phyloP scores from a whole-genome alignment of 306 rosid species.

The Betula pendula region DNA sequence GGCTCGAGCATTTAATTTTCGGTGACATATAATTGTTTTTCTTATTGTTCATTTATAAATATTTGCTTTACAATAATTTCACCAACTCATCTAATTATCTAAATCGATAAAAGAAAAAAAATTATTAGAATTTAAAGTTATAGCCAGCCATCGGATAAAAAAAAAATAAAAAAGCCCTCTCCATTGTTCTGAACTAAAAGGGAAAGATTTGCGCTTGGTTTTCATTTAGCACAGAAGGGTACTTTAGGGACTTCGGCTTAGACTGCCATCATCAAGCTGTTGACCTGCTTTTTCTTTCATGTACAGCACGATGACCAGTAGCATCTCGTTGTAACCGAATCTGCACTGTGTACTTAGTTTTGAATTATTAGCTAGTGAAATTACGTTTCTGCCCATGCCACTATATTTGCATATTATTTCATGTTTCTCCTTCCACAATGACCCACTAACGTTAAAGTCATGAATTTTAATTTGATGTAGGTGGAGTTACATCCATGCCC shows the following conservation, averaged over 20 bases:
- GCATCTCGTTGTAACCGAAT: not conserved
- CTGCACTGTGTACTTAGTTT: not conserved
- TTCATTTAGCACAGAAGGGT: no score
- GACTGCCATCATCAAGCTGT: no score
- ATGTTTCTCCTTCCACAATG: no score
- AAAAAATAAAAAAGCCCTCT: no score
- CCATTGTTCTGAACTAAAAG: no score
- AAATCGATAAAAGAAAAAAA: no score
- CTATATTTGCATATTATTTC: not conserved
- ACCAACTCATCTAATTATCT: not conserved
- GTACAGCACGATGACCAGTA: not conserved
- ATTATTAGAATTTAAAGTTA: no score
- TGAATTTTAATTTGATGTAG: slow-evolving; percentile 28
- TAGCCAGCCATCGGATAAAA: not conserved
- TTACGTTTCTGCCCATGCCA: not conserved
- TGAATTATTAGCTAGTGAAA: not conserved
- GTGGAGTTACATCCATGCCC: slow-evolving; percentile 65
- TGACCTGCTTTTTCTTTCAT: not conserved
- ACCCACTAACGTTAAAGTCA: no score
- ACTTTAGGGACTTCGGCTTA: no score
- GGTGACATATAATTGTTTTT: no score
- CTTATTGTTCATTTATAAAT: not conserved
- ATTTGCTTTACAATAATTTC: no score
- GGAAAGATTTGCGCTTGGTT: no score
- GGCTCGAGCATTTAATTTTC: not conserved